These are phyloP conservation scores for Fusarium paranaense DNA, from an alignment of 2,329 filamentous ascomycete genomes.

Conservation along the genomic window DNA sequence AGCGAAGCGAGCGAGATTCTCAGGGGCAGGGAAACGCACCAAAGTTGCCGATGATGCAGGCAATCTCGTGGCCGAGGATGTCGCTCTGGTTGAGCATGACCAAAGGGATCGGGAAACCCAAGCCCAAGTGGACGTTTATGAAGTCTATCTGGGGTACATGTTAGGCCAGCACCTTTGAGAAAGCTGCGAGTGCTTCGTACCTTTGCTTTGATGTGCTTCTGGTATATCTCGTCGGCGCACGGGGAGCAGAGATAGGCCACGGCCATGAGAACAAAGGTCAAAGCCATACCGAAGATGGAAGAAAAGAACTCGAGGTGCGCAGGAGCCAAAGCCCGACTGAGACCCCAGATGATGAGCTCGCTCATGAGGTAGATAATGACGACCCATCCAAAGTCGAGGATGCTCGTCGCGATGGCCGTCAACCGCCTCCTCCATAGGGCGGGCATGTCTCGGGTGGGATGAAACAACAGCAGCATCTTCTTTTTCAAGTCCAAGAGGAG, in stretches of 20 bases:
- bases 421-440: conserved; percentile 36
- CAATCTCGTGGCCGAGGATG: conserved; percentile 51
- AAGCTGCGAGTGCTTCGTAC: conserved; percentile 31
- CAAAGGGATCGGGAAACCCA: conserved; percentile 64
- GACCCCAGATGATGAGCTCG: conserved; percentile 60
- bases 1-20: conserved; percentile 1
- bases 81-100: conserved; percentile 56
- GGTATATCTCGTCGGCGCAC: conserved; percentile 45
- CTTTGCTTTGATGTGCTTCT: conserved; percentile 48
- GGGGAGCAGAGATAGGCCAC: conserved; percentile 29
- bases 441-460: conserved; percentile 40
- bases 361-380: conserved; percentile 53
- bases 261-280: conserved; percentile 53
- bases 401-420: not conserved
- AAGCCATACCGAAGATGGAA: conserved; percentile 60
- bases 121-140: conserved; percentile 62
- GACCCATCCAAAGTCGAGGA: conserved; percentile 47
- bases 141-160: conserved; percentile 56
- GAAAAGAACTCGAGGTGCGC: conserved; percentile 57
- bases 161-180: not conserved
- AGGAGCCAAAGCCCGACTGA: conserved; percentile 51
- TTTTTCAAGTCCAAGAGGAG: conserved; percentile 12
- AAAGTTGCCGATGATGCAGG: conserved; percentile 58
- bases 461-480: conserved; percentile 30
- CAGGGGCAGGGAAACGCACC: conserved; percentile 46